phyloP scores from a whole-genome alignment of 129 eudicot genomes.

The Lactuca sativa region DNA sequence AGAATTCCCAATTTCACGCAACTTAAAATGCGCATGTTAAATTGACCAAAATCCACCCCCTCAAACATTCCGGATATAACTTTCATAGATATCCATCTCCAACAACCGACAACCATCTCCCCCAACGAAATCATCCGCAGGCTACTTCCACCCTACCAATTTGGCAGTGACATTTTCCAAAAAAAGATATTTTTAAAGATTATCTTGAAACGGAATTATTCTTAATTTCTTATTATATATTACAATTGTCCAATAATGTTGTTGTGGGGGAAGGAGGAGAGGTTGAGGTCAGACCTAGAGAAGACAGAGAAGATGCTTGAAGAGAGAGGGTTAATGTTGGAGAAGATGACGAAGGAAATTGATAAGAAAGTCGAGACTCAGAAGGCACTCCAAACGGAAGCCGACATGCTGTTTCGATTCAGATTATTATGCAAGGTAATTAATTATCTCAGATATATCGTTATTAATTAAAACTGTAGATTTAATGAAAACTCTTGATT shows the following conservation, averaged over 20 bases:
- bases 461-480: background rate
- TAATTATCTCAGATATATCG: constrained; percentile 4
- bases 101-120: background rate
- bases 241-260: constrained; percentile 1
- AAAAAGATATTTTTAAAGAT: background rate
- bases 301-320: constrained; percentile 16
- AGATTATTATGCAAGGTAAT: constrained; percentile 29
- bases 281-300: constrained; percentile 21
- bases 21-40: background rate
- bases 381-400: constrained; percentile 31
- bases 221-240: background rate
- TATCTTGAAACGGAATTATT: background rate
- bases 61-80: background rate
- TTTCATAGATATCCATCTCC: background rate
- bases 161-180: background rate
- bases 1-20: background rate
- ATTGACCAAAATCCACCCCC: background rate
- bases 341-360: constrained; percentile 19
- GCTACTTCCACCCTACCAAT: background rate
- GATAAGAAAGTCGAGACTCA: constrained; percentile 15
- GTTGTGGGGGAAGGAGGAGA: constrained; percentile 33
- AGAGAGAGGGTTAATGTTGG: constrained; percentile 19
- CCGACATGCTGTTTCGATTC: constrained; percentile 29
- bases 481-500: background rate
- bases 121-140: background rate